Evolutionary conservation across 164 flowering plant genomes (phyloP).

Genomic region (Warburgia ugandensis): DNA sequence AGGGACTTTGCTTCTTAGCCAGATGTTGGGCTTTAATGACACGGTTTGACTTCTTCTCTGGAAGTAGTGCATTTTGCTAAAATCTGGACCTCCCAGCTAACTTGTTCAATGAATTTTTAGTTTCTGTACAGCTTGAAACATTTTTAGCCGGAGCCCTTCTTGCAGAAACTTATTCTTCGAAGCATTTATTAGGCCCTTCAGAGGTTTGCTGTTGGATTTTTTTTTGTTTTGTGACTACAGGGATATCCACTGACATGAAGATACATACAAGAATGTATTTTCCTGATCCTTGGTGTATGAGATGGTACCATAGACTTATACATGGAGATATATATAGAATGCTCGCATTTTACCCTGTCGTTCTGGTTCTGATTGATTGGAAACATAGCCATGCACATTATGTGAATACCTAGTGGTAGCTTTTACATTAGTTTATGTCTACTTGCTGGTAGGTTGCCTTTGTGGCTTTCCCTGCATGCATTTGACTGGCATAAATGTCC

Average conservation of each 20-base stretch:
- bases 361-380: not conserved
- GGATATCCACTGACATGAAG: slow-evolving; percentile 90
- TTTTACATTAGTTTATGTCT: not conserved
- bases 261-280: slow-evolving; percentile 21
- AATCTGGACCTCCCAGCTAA: not conserved
- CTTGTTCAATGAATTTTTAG: slow-evolving; percentile 5
- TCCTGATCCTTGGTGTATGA: not conserved
- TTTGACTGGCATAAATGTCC: not conserved
- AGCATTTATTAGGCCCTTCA: slow-evolving; percentile 95
- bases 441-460: not conserved
- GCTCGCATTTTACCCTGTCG: not conserved
- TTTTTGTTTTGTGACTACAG: slow-evolving; percentile 98
- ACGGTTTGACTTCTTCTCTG: slow-evolving; percentile 46
- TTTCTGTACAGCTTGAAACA: slow-evolving; percentile 81
- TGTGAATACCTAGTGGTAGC: no score
- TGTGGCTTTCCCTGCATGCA: not conserved
- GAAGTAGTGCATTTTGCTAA: not conserved
- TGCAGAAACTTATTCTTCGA: slow-evolving; percentile 98
- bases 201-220: slow-evolving; percentile 92
- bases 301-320: not conserved
- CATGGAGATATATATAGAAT: not conserved
- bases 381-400: no score
- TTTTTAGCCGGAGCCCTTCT: slow-evolving; percentile 93
- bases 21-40: slow-evolving; percentile 93
- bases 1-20: slow-evolving; percentile 93